Conservation (phyloP, 345 rosid genomes). For the Aegle marmelos region DNA sequence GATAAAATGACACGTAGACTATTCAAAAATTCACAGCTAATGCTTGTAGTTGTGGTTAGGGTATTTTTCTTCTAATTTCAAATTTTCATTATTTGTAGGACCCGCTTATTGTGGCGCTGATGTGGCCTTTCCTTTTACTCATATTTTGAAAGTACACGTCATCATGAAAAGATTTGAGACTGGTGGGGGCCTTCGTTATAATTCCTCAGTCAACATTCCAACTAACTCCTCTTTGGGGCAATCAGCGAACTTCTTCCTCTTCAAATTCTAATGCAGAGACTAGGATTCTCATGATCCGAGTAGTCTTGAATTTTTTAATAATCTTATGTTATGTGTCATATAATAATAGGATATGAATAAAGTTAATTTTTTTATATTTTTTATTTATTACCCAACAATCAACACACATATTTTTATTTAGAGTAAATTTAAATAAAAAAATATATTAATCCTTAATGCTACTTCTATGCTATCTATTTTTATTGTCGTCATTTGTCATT, state of each 20-base stretch:
- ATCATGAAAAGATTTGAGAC: background rate
- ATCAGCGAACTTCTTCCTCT: too few relatives aligned
- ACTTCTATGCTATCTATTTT: too few relatives aligned
- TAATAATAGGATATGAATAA: too few relatives aligned
- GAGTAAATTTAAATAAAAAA: rapidly evolving
- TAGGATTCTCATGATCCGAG: too few relatives aligned
- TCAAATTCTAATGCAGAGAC: too few relatives aligned
- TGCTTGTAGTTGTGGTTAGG: background rate
- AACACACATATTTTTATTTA: rapidly evolving
- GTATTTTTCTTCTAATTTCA: background rate
- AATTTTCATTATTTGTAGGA: background rate
- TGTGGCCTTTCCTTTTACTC: constrained; percentile 5
- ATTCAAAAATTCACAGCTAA: background rate
- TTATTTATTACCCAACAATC: too few relatives aligned
- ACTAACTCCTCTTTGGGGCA: background rate
- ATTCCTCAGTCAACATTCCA: background rate
- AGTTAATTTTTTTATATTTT: too few relatives aligned
- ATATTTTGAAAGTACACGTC: background rate
- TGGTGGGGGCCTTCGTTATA: background rate
- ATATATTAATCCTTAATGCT: too few relatives aligned
- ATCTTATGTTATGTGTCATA: too few relatives aligned
- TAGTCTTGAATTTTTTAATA: too few relatives aligned
- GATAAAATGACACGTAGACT: too few relatives aligned
- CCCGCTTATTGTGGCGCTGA: background rate
- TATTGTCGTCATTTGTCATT: too few relatives aligned